Evolutionary conservation across 768 basidiomycete species (phyloP).

Genomic region (Tricholoma bakamatsutake): DNA sequence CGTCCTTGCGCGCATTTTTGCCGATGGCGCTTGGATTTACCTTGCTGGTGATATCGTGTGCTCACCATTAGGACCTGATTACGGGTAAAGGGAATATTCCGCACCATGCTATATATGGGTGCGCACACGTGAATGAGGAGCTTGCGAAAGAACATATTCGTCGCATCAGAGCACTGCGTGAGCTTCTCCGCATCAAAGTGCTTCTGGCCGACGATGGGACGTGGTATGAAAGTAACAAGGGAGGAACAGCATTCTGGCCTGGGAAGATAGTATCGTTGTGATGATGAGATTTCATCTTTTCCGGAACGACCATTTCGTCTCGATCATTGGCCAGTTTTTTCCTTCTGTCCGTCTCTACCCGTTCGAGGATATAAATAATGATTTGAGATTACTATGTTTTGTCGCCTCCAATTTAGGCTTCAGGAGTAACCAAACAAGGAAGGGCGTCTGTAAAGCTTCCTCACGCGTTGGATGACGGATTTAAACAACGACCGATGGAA

Average conservation of each 20-base stretch:
- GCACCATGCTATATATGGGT: slow-evolving; percentile 19
- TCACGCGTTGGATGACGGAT: too few relatives aligned
- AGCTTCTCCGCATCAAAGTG: slow-evolving; percentile 35
- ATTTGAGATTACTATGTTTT: too few relatives aligned
- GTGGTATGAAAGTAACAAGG: slow-evolving; percentile 46
- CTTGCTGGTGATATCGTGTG: slow-evolving; percentile 41
- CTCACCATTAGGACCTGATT: slow-evolving; percentile 48
- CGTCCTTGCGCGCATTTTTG: slow-evolving; percentile 46
- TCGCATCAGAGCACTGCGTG: slow-evolving; percentile 27
- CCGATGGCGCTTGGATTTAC: slow-evolving; percentile 25
- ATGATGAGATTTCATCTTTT: background rate
- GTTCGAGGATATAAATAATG: too few relatives aligned
- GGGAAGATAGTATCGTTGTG: slow-evolving; percentile 23
- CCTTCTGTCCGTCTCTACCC: too few relatives aligned
- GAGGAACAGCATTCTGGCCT: slow-evolving; percentile 36
- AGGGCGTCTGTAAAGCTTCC: too few relatives aligned
- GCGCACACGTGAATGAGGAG: slow-evolving; percentile 39
- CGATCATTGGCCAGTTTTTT: too few relatives aligned
- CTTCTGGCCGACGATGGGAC: slow-evolving; percentile 48
- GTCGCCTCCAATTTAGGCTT: too few relatives aligned
- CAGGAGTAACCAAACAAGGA: too few relatives aligned
- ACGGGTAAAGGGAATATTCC: slow-evolving; percentile 35
- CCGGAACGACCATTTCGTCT: too few relatives aligned
- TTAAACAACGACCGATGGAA: too few relatives aligned
- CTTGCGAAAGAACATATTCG: slow-evolving; percentile 36